Percentiles rank a stretch among this genome's conserved stretches.
phyloP scores from a whole-genome alignment of 371 early-diverging fungal genomes.

The Apophysomyces elegans region DNA sequence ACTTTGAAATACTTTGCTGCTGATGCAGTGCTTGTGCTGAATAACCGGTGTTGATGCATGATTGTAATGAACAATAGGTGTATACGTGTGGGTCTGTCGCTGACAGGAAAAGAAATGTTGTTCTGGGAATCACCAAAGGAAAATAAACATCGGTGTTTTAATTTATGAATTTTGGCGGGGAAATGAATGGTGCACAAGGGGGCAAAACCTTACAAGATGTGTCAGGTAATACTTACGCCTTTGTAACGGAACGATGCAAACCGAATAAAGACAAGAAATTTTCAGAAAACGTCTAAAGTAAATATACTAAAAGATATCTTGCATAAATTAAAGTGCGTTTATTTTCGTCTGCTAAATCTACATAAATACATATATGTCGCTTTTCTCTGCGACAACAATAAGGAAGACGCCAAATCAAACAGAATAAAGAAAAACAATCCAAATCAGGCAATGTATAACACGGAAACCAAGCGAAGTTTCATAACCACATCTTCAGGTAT shows the following conservation, averaged over 20 bases:
- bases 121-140: neutral
- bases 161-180: too few species aligned
- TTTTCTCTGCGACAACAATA: neutral
- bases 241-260: too few species aligned
- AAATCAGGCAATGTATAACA: neutral
- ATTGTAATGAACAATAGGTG: conserved; percentile 1
- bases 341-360: neutral
- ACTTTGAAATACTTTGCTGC: conserved; percentile 60
- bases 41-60: conserved; percentile 38
- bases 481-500: neutral
- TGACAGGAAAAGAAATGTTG: neutral
- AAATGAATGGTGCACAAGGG: too few species aligned
- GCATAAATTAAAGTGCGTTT: neutral
- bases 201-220: too few species aligned
- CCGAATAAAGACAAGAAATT: too few species aligned
- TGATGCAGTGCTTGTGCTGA: conserved; percentile 30
- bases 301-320: neutral
- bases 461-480: conserved; percentile 2
- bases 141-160: neutral
- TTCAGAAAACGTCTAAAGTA: too few species aligned
- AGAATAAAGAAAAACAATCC: neutral
- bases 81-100: too few species aligned
- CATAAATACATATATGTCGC: conserved; percentile 1
- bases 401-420: neutral
- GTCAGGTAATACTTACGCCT: too few species aligned